Base-by-base conservation (phyloP, 306 rosid species). In the Medicago lupulina region DNA sequence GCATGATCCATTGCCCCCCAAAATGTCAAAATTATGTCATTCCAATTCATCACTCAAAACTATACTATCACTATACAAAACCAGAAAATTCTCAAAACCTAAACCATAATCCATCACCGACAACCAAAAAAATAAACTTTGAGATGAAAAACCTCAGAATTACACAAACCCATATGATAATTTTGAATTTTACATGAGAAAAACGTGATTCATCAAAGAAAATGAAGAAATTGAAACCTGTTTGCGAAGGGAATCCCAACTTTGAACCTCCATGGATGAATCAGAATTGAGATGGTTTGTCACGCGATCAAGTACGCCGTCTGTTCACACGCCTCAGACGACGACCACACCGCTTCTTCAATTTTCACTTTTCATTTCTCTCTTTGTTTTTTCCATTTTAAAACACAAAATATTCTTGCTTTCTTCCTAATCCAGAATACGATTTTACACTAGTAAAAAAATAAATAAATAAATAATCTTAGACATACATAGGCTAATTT, bases 191-290 rank as follows among this genome's bases (percentile, higher is more conserved):
- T 11, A 59, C 21, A 28, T 2, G 28, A 43, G 23, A 72, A 21
- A 16, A 54, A 15, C 19, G 7, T 19, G 59, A 69, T 51, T 7
- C 31, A 34, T n/a, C 4, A 28, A 72, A 17, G 2, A 9, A 40
- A 40, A 3, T n/a, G 6, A 46, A 58, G 19, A 62, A 54, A 57
- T 28, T 17, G 41, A 44, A 57, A 92, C 98, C 96, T 92, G 96
- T 57, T 88, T 89, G 83, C 98, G 98, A 74, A 92, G 96, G 53
- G 96, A 88, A 79, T 92, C 96, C 98, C 98, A 92, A 88, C 70
- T 87, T 8, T 84, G 79, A 39, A 82, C 77, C 70, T 92, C 98
- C 98, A 90, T 92, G 68, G 72, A 28, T 67, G 28, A 7, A 51
- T 5, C 7, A 50, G 16, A 63, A 16, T 12, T 18, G 65, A 40